These are phyloP conservation scores for Talaromyces sp. DNA, from an alignment of 2,329 filamentous ascomycete species.

Conservation along the genomic window DNA sequence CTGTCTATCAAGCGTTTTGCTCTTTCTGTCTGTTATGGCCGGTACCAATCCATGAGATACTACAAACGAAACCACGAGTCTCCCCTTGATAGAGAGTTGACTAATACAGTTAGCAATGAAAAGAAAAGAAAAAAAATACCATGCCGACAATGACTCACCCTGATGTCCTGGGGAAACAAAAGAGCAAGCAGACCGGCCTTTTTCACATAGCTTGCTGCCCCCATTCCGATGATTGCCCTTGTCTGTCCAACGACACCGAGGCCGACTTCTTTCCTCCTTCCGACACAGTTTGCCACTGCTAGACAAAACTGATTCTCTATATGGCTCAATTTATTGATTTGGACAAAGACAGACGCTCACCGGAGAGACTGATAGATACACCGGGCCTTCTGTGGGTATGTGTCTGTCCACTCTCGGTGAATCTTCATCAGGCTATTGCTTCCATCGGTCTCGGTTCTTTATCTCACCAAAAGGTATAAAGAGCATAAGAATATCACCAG, in stretches of 20 bases:
- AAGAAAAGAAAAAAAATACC: no score
- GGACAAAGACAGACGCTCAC: neutral
- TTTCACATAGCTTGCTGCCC: neutral
- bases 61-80: neutral
- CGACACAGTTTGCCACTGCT: neutral
- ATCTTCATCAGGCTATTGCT: neutral
- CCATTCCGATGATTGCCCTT: neutral
- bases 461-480: neutral
- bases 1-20: neutral
- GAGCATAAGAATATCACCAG: neutral
- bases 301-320: neutral
- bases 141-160: neutral
- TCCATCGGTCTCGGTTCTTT: neutral
- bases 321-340: neutral
- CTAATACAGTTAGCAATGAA: no score
- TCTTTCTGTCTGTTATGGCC: neutral
- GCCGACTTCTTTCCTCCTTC: neutral
- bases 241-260: no score
- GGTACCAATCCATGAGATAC: neutral
- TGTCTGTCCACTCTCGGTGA: neutral
- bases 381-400: neutral
- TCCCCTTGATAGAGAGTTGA: no score
- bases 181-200: neutral
- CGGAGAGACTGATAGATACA: neutral
- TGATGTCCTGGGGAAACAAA: neutral